phyloP scores from a whole-genome alignment of 2,329 filamentous ascomycete genomes.

The Cladosporium sp. region DNA sequence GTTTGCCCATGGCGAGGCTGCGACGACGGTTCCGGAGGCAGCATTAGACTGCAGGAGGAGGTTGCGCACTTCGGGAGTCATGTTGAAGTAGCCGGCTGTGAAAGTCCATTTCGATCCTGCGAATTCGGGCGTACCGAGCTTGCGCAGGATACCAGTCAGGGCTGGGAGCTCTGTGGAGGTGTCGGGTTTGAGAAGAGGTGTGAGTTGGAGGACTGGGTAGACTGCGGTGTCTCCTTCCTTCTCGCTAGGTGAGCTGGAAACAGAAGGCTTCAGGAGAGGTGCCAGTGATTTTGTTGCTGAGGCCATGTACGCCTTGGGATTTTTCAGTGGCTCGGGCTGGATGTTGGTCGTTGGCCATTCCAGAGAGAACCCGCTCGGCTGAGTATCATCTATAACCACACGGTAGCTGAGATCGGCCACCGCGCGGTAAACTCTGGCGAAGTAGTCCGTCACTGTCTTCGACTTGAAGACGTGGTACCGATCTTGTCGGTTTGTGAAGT shows the following conservation, averaged over 20 bases:
- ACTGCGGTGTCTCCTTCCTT: conserved; percentile 60
- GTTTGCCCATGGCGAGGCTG: conserved; percentile 87
- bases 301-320: conserved; percentile 62
- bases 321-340: conserved; percentile 65
- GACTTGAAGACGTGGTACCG: conserved; percentile 88
- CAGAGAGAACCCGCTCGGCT: conserved; percentile 45
- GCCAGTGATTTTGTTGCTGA: conserved; percentile 62
- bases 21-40: conserved; percentile 71
- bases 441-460: conserved; percentile 73
- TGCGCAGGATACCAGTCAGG: conserved; percentile 65
- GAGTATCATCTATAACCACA: conserved; percentile 55
- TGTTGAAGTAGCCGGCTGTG: conserved; percentile 98
- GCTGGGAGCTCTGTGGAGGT: conserved; percentile 84
- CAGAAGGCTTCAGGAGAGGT: conserved; percentile 53
- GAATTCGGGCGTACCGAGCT: conserved; percentile 57
- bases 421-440: conserved; percentile 66
- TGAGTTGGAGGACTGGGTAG: conserved; percentile 83
- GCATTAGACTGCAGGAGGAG: conserved; percentile 71
- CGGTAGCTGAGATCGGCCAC: conserved; percentile 77
- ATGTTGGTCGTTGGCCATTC: conserved; percentile 72
- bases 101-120: conserved; percentile 81
- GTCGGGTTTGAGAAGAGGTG: conserved; percentile 71
- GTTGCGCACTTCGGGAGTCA: conserved; percentile 73
- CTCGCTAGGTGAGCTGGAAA: conserved; percentile 13
- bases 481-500: conserved; percentile 94